Percentiles rank a stretch among this genome's conserved stretches.
Conservation (phyloP, 1,284 basidiomycete genomes). For the Fomitopsis betulina region DNA sequence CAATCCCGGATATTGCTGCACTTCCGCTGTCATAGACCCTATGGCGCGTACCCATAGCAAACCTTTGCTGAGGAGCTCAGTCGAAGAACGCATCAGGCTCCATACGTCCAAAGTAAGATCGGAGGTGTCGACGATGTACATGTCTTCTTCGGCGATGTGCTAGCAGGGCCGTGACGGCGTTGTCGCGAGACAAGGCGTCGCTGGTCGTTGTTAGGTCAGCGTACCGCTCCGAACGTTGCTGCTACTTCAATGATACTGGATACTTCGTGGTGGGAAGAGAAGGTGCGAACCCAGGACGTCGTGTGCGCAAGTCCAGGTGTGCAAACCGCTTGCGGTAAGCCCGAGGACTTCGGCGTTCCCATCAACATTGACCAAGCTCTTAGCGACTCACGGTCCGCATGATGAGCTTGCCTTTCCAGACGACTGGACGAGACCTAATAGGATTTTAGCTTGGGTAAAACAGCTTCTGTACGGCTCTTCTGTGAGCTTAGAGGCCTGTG, state of each 20-base stretch:
- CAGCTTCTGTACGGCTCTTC: no score
- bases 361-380: neutral
- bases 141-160: neutral
- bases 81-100: constrained; percentile 17
- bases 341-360: neutral
- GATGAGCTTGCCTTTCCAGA: no score
- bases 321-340: neutral
- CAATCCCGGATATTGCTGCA: constrained; percentile 6
- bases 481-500: no score
- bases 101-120: constrained; percentile 19
- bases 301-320: neutral
- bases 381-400: no score
- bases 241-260: no score
- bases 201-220: no score
- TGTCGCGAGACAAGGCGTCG: no score
- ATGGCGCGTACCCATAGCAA: constrained; percentile 23
- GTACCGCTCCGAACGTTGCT: no score
- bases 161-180: neutral
- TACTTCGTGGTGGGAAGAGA: no score
- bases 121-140: constrained; percentile 24
- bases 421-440: no score
- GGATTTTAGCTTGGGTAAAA: no score
- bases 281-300: no score
- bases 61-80: constrained; percentile 19
- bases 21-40: neutral